Conservation (phyloP, 2,329 filamentous ascomycete genomes). For the Pseudocercospora pini-densiflorae region DNA sequence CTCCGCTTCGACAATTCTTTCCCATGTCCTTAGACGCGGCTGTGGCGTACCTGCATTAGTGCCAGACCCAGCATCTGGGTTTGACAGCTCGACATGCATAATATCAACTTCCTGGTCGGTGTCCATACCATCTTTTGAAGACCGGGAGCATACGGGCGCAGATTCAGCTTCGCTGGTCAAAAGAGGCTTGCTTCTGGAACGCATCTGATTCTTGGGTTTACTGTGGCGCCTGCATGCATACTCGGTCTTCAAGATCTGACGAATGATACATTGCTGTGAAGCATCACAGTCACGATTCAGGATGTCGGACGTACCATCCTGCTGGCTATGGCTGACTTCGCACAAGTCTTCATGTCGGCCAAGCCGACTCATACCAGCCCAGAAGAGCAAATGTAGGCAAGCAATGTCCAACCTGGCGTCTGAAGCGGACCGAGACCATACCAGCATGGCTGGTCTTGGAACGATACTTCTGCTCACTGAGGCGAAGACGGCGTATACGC, state of each 20-base stretch:
- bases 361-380: background rate
- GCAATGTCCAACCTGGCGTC: background rate
- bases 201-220: background rate
- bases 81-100: background rate
- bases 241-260: background rate
- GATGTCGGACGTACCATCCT: background rate
- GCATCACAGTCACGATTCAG: background rate
- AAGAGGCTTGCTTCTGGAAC: constrained; percentile 1
- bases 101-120: background rate
- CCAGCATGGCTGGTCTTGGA: background rate
- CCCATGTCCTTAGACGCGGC: background rate
- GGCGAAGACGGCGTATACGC: background rate
- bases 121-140: background rate
- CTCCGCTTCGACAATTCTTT: background rate
- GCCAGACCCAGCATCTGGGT: background rate
- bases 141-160: background rate
- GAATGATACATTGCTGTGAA: background rate
- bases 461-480: background rate
- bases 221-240: background rate
- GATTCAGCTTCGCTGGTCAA: background rate
- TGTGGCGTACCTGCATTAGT: constrained; percentile 7
- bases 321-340: background rate
- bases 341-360: background rate
- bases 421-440: background rate
- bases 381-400: background rate